phyloP scores from a whole-genome alignment of 306 rosid genomes.

The Vigna hirtella region DNA sequence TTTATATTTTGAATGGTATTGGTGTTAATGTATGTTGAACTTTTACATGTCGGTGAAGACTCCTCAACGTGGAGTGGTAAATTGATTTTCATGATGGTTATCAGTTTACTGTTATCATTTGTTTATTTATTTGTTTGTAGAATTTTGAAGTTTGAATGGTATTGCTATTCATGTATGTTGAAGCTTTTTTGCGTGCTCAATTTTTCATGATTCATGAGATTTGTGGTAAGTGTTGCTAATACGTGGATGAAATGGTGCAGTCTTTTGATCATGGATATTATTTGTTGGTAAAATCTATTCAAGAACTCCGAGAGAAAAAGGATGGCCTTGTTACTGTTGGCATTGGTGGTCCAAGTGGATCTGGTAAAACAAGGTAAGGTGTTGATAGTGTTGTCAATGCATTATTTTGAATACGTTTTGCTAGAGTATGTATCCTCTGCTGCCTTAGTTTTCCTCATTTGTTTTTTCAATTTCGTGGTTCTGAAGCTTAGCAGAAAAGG shows the following conservation, averaged over 20 bases:
- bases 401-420: constrained; percentile 34
- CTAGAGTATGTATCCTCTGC: constrained; percentile 32
- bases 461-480: constrained; percentile 48
- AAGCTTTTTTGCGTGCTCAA: constrained; percentile 24
- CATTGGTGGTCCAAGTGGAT: constrained; percentile 98
- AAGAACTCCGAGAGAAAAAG: constrained; percentile 95
- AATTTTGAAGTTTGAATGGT: background rate
- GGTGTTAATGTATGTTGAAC: background rate
- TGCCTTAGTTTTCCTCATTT: constrained; percentile 42
- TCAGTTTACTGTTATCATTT: background rate
- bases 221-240: constrained; percentile 32
- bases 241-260: constrained; percentile 66
- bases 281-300: constrained; percentile 91
- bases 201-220: constrained; percentile 35
- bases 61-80: constrained; percentile 6
- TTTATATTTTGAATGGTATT: constrained; percentile 5
- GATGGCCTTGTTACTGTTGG: constrained; percentile 90
- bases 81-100: constrained; percentile 15
- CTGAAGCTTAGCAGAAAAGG: constrained; percentile 99
- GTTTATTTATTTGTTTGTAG: background rate
- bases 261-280: constrained; percentile 97
- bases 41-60: background rate
- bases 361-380: constrained; percentile 99
- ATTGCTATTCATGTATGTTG: constrained; percentile 12
- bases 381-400: constrained; percentile 30